Conservation (phyloP, 2,329 filamentous ascomycete genomes). For the Venturia effusa region DNA sequence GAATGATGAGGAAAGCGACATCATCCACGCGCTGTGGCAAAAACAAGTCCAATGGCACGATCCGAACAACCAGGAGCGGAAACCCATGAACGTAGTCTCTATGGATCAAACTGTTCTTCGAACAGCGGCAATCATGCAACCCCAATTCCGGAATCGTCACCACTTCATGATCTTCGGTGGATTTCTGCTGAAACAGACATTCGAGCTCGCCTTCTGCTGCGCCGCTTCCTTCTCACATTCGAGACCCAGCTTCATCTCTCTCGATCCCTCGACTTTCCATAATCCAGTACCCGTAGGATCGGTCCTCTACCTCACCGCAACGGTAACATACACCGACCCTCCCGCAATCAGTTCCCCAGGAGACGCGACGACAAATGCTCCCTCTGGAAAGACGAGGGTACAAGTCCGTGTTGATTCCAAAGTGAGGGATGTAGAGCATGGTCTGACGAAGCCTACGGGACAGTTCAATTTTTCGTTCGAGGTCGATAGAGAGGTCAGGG, state of each 20-base stretch:
- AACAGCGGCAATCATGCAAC: slow-evolving; percentile 65
- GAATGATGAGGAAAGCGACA: slow-evolving; percentile 57
- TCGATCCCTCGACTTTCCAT: slow-evolving; percentile 64
- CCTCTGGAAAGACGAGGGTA: slow-evolving; percentile 46
- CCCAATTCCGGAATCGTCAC: slow-evolving; percentile 58
- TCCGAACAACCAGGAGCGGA: slow-evolving; percentile 41
- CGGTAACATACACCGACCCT: slow-evolving; percentile 61
- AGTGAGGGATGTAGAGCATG: slow-evolving; percentile 62
- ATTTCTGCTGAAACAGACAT: slow-evolving; percentile 62
- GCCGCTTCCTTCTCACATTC: slow-evolving; percentile 60
- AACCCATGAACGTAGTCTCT: slow-evolving; percentile 47
- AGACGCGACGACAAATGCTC: slow-evolving; percentile 20
- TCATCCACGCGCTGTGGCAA: slow-evolving; percentile 66
- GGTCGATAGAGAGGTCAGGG: slow-evolving; percentile 52
- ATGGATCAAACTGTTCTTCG: slow-evolving; percentile 55
- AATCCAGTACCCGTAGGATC: slow-evolving; percentile 66
- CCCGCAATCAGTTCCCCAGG: slow-evolving; percentile 31
- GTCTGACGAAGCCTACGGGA: slow-evolving; percentile 55
- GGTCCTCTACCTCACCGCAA: slow-evolving; percentile 63
- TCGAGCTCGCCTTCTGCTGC: slow-evolving; percentile 67
- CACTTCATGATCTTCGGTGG: slow-evolving; percentile 74
- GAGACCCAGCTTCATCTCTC: slow-evolving; percentile 58
- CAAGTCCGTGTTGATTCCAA: slow-evolving; percentile 63
- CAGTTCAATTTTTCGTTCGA: slow-evolving; percentile 69
- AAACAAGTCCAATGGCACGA: slow-evolving; percentile 54